Base-by-base conservation (phyloP, 2,329 filamentous ascomycete species). In the Aspergillus transmontanensis region DNA sequence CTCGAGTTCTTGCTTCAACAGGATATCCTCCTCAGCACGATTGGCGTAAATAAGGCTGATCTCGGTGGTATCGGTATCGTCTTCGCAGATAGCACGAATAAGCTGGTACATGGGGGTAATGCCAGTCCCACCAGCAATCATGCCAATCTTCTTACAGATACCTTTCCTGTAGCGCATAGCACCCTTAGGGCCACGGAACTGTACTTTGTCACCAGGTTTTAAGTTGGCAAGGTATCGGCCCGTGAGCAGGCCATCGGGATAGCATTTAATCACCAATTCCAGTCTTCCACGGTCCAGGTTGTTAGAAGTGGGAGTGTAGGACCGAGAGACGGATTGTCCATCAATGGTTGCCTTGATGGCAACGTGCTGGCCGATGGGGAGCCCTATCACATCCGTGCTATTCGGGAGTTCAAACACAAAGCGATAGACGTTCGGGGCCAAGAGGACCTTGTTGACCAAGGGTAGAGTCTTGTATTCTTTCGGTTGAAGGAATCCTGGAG, bases 351-450 rank as follows among this genome's bases (percentile, higher is more conserved):
- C 83, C 59, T 80, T 80, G 63, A 87, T 83, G 53, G 83, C 79
- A 5, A 87, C 79, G 65, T 87, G 85, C 68, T 87, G 85, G 6
- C 86, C 85, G 11, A 82, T 84, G 0, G 86, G 86, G 7, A 87
- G 77, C 2, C 85, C 85, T 2, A 87, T 78, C 0, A 85, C 75
- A 2, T 80, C 78, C 7, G 71, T 68, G 0, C 73, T 66, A 0
- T 75, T 76, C 0, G 85, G 85, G 2, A 87, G 78, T 32, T 77
- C 72, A 45, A 87, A 86, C 6, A 77, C 73, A 10, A 85, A 77
- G 26, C 78, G 78, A 71, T 80, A 85, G 0, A 72, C 72, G 45
- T 66, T 72, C 0, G 70, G 58, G 1, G 72, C 62, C 14, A 76
- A 58, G 3, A 57, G 41, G 3, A 65, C 64, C 39, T 73, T 74